Evolutionary conservation across 148 eudicot species (phyloP), one percentile per base, ranked within the genome.

Genomic region (Chenopodium suecicum): DNA sequence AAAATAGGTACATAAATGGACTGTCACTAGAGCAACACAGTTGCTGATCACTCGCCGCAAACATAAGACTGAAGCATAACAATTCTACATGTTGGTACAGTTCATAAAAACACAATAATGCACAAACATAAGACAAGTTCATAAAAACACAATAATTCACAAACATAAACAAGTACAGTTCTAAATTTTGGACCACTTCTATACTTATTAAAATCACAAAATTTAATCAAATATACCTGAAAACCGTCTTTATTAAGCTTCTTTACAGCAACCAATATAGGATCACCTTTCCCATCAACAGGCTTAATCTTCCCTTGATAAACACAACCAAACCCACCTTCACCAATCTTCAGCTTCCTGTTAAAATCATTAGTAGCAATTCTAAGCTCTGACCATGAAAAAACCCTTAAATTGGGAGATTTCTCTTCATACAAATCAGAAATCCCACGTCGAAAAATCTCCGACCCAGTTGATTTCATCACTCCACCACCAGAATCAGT

Each of bases 251-350:
- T 86, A 65, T 87, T 93, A 77, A 94, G 97, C 87, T 86, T 92
- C 85, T 94, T 94, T 64, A 94, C 77, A 63, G 98, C 95, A 82
- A 91, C 98, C 19, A 82, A 73, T 52, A 64, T 48, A 9, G 86
- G 74, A 8, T 88, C 90, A 48, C 83, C 90, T 25, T 76, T 72
- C 12, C 88, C 90, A 70, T 84, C 89, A 81, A 83, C 81, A 75
- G 86, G 84, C 90, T 88, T 89, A 48, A 94, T 82, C n/a, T 78
- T 81, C 10, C 97, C 98, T 68, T 88, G 93, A 74, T 90, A 94
- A 7, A 94, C 97, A 62, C 92, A 58, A 46, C 98, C 98, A 80
- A 92, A 94, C 41, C 98, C 98, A 23, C 98, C 98, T 86, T 94
- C 98, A 60, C 98, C 97, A 86, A 94, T 91, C 91, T 91, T 94